phyloP scores from a whole-genome alignment of 2,329 filamentous ascomycete genomes.

The Thielaviopsis musarum region DNA sequence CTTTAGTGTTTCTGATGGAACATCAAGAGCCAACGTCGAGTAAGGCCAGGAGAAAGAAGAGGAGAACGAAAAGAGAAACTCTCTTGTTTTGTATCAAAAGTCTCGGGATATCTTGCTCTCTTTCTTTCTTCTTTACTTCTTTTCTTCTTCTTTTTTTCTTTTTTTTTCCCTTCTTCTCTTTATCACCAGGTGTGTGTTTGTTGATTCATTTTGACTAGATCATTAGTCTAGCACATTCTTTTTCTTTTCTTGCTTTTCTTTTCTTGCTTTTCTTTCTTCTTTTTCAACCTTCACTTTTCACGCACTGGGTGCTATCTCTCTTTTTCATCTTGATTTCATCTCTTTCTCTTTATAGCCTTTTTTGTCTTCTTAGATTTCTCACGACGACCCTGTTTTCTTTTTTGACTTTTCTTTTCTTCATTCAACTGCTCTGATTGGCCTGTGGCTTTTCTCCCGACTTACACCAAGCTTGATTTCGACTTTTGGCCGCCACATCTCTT shows the following conservation, averaged over 20 bases:
- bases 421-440: no score
- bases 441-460: no score
- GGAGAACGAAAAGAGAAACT: not conserved
- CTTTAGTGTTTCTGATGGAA: no score
- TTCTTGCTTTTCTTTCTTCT: not conserved
- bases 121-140: not conserved
- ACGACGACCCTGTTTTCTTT: not conserved
- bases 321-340: not conserved
- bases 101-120: not conserved
- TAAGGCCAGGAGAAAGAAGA: not conserved
- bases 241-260: not conserved
- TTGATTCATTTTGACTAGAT: not conserved
- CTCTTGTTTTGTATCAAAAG: not conserved
- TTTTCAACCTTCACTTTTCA: not conserved
- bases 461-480: no score
- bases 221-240: not conserved
- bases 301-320: constrained; percentile 8
- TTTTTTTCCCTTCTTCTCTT: not conserved
- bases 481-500: not conserved
- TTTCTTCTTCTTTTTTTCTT: not conserved
- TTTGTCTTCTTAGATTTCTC: not conserved
- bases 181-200: not conserved
- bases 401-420: not conserved
- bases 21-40: not conserved
- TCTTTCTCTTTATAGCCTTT: constrained; percentile 2